Percentiles rank a stretch among this genome's conserved stretches.
Conservation (phyloP, 257 asterid genomes). For the Solanum neorickii region DNA sequence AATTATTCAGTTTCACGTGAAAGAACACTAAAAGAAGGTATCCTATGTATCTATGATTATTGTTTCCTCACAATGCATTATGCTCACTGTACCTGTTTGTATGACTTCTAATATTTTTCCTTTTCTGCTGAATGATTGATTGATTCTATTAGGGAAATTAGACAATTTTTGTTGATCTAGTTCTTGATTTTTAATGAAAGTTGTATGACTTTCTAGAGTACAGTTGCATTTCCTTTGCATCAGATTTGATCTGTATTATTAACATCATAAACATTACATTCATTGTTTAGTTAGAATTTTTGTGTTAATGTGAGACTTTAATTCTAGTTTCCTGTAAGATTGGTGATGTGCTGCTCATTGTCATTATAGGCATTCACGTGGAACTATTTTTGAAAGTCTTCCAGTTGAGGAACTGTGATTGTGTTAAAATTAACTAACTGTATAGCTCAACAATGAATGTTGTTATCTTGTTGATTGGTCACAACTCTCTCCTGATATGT, state of each 20-base stretch:
- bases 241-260: background rate
- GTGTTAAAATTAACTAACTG: background rate
- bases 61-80: background rate
- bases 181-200: background rate
- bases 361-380: background rate
- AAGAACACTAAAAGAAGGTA: slow-evolving; percentile 53
- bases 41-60: background rate
- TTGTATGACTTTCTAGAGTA: background rate
- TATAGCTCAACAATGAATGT: background rate
- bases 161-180: background rate
- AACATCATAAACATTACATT: background rate
- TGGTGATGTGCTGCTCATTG: background rate
- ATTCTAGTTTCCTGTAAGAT: background rate
- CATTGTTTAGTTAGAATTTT: background rate
- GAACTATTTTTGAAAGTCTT: background rate
- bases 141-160: background rate
- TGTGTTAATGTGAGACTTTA: background rate
- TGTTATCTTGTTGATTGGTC: background rate
- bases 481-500: background rate
- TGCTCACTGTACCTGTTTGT: background rate
- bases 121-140: background rate
- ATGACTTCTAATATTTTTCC: background rate
- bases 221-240: background rate
- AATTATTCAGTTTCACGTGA: slow-evolving; percentile 40
- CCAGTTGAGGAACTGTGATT: background rate